Percentiles rank a stretch among this genome's conserved stretches.
phyloP scores from a whole-genome alignment of 257 asterid genomes.

The Capsicum rhomboideum region DNA sequence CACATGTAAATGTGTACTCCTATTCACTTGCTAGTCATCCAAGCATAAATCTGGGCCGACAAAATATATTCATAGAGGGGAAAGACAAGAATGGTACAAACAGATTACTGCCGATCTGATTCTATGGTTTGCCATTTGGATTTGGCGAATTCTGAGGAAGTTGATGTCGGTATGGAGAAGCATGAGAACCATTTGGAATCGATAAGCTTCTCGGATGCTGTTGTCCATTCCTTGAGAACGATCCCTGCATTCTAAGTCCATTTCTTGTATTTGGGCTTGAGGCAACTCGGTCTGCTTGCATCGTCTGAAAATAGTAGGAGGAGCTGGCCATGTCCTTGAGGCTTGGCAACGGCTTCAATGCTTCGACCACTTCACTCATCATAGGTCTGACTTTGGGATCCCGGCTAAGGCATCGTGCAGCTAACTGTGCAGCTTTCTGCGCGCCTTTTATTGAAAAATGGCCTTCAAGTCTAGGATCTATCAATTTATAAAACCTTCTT shows the following conservation, averaged over 20 bases:
- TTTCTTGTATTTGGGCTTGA: conserved; percentile 50
- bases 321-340: conserved; percentile 97
- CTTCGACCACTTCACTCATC: conserved; percentile 88
- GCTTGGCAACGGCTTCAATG: conserved; percentile 74
- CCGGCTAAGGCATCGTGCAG: conserved; percentile 79
- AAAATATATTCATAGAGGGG: conserved; percentile 12
- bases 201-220: conserved; percentile 62
- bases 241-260: conserved; percentile 35
- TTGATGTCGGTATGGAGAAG: conserved; percentile 60
- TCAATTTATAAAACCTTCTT: conserved; percentile 59
- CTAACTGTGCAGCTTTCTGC: conserved; percentile 80
- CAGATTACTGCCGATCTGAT: neutral
- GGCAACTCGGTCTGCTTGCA: conserved; percentile 58
- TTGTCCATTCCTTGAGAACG: conserved; percentile 47
- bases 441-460: conserved; percentile 91
- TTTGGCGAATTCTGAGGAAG: conserved; percentile 67
- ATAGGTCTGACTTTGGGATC: conserved; percentile 78
- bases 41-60: conserved; percentile 10
- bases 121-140: conserved; percentile 50
- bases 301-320: conserved; percentile 62
- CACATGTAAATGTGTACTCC: conserved; percentile 10
- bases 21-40: conserved; percentile 16
- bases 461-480: conserved; percentile 96
- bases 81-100: conserved; percentile 21
- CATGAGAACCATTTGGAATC: conserved; percentile 51